These are phyloP conservation scores for Solanum corneliomulleri DNA, from an alignment of 257 asterid species.

Conservation along the genomic window DNA sequence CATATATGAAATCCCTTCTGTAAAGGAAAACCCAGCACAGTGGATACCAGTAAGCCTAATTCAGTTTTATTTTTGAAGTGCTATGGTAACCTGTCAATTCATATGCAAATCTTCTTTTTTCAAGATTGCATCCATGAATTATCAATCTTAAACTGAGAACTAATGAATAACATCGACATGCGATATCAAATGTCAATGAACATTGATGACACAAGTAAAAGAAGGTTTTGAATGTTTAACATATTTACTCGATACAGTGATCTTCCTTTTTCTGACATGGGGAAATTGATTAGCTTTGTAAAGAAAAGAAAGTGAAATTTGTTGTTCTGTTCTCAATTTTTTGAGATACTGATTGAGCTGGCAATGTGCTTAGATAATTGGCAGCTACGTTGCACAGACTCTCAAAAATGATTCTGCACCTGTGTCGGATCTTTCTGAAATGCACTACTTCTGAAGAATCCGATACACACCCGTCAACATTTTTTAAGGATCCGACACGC, in stretches of 20 bases:
- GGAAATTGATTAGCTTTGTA: not conserved
- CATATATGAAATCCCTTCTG: conserved; percentile 80
- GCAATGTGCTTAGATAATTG: not conserved
- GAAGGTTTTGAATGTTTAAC: not conserved
- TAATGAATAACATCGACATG: not conserved
- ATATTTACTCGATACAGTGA: not conserved
- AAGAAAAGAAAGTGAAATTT: not conserved
- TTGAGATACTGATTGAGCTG: not conserved
- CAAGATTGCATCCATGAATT: not conserved
- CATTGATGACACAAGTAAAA: not conserved
- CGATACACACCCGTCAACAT: no score
- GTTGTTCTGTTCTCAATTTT: not conserved
- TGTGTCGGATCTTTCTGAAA: not conserved
- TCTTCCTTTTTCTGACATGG: not conserved
- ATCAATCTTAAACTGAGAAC: not conserved
- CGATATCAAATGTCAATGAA: not conserved
- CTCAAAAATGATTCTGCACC: not conserved
- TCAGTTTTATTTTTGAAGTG: not conserved
- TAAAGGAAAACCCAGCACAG: conserved; percentile 67
- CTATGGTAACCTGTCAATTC: not conserved
- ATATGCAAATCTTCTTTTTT: not conserved
- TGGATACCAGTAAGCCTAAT: conserved; percentile 70
- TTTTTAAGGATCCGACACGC: not conserved
- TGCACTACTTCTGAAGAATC: not conserved
- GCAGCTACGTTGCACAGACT: not conserved